phyloP scores from a whole-genome alignment of 306 rosid genomes.

The Quercus mongolica region DNA sequence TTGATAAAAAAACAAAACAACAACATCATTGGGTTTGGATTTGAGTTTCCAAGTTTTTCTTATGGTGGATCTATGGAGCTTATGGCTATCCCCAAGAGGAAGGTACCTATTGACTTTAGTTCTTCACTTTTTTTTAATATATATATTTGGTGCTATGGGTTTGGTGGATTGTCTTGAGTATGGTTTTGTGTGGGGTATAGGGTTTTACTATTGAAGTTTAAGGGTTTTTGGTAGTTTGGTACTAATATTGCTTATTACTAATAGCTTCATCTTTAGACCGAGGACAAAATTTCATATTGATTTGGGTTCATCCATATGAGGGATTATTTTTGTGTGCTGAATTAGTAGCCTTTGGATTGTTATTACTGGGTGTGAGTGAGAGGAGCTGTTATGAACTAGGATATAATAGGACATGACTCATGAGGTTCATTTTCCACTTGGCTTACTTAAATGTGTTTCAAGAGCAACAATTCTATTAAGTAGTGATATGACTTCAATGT shows the following conservation, averaged over 20 bases:
- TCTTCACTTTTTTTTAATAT: neutral
- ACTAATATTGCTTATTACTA: neutral
- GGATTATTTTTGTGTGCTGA: too few species aligned
- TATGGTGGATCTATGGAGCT: conserved; percentile 47
- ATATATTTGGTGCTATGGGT: neutral
- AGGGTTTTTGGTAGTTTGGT: neutral
- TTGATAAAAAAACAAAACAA: neutral
- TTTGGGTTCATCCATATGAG: too few species aligned
- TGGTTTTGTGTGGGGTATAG: neutral
- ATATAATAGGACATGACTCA: neutral
- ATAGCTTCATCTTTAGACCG: too few species aligned
- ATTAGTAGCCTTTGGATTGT: neutral
- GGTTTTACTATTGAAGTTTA: neutral
- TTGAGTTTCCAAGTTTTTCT: conserved; percentile 28
- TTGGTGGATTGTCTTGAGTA: neutral
- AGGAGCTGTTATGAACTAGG: too few species aligned
- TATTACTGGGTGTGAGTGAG: neutral
- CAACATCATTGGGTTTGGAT: neutral
- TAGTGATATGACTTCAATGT: neutral
- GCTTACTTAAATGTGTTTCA: too few species aligned
- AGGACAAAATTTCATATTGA: too few species aligned
- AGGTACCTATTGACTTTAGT: conserved; percentile 15
- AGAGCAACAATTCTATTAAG: too few species aligned
- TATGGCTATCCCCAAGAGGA: conserved; percentile 55
- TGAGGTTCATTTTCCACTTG: neutral